These are phyloP conservation scores for Polytolypa hystricis DNA, from an alignment of 2,329 filamentous ascomycete genomes.

Conservation along the genomic window DNA sequence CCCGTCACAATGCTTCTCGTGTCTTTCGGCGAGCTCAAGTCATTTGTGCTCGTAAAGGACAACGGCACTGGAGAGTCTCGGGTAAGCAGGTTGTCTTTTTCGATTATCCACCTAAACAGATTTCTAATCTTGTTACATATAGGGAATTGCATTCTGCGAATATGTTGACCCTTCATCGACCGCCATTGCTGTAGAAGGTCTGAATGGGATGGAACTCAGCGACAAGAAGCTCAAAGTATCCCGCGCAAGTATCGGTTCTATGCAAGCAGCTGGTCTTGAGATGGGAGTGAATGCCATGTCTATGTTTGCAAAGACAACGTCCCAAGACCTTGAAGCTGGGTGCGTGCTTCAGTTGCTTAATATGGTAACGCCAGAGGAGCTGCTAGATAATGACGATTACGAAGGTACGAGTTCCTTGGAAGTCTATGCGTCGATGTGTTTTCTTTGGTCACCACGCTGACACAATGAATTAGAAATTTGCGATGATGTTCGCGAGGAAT, in stretches of 20 bases:
- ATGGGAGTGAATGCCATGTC: conserved; percentile 98
- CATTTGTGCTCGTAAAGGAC: conserved; percentile 84
- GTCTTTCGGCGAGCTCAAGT: conserved; percentile 85
- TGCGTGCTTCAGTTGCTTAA: conserved; percentile 87
- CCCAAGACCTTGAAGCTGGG: conserved; percentile 64
- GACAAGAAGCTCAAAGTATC: conserved; percentile 75
- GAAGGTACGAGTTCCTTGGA: conserved; percentile 52
- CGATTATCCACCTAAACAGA: conserved; percentile 6
- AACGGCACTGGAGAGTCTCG: conserved; percentile 72
- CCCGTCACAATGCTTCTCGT: conserved; percentile 83
- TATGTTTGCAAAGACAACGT: conserved; percentile 84
- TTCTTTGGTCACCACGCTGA: background rate
- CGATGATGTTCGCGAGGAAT: conserved; percentile 89
- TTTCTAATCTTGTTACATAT: conserved; percentile 21
- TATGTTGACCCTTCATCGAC: conserved; percentile 67
- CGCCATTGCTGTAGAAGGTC: conserved; percentile 73
- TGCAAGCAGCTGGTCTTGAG: conserved; percentile 84
- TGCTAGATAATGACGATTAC: conserved; percentile 90
- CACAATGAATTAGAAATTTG: conserved; percentile 62
- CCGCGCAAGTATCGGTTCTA: conserved; percentile 83
- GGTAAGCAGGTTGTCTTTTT: conserved; percentile 45
- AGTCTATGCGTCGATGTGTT: background rate
- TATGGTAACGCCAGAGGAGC: conserved; percentile 94
- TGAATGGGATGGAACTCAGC: conserved; percentile 88
- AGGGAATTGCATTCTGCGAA: conserved; percentile 96